Percentiles rank a stretch among this genome's conserved stretches.
Evolutionary conservation across 805 yeast species (phyloP).

Genomic region (Pichia gijzeniarum): DNA sequence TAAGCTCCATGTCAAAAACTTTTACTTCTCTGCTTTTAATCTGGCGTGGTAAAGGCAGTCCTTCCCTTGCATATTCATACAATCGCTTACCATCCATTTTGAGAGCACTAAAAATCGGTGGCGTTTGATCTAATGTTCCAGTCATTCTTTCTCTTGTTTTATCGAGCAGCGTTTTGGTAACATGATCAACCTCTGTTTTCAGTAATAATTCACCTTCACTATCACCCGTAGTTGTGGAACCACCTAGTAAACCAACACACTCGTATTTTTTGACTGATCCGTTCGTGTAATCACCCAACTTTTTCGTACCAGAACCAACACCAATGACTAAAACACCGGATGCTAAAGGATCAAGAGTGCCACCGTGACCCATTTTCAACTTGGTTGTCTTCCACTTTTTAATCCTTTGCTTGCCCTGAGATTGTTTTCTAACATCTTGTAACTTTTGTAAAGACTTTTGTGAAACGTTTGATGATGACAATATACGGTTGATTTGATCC

Average conservation of each 20-base stretch:
- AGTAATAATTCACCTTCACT: constrained; percentile 76
- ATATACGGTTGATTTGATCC: constrained; percentile 53
- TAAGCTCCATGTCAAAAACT: constrained; percentile 48
- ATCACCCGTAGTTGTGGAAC: constrained; percentile 91
- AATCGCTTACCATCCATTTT: constrained; percentile 92
- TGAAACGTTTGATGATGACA: constrained; percentile 56
- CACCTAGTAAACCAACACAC: constrained; percentile 81
- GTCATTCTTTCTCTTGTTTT: constrained; percentile 54
- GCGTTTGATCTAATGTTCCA: constrained; percentile 83
- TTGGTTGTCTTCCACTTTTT: constrained; percentile 39
- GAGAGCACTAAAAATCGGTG: constrained; percentile 91
- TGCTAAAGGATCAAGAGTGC: constrained; percentile 93
- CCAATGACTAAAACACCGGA: constrained; percentile 93
- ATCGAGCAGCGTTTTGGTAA: constrained; percentile 47
- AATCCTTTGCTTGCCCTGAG: constrained; percentile 41
- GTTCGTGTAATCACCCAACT: constrained; percentile 61
- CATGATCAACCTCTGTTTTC: constrained; percentile 48
- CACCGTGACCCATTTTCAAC: constrained; percentile 92
- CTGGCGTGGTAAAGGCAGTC: constrained; percentile 75
- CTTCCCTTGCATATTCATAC: constrained; percentile 90
- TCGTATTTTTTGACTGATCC: constrained; percentile 76
- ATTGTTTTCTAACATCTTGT: constrained; percentile 39
- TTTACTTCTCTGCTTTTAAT: constrained; percentile 71
- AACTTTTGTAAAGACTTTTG: constrained; percentile 46
- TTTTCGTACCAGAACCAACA: constrained; percentile 86